A percentile compares a stretch with the other conserved stretches of the same genome.
phyloP scores from a whole-genome alignment of 495 filamentous ascomycete genomes.

The Penicillium manginii region DNA sequence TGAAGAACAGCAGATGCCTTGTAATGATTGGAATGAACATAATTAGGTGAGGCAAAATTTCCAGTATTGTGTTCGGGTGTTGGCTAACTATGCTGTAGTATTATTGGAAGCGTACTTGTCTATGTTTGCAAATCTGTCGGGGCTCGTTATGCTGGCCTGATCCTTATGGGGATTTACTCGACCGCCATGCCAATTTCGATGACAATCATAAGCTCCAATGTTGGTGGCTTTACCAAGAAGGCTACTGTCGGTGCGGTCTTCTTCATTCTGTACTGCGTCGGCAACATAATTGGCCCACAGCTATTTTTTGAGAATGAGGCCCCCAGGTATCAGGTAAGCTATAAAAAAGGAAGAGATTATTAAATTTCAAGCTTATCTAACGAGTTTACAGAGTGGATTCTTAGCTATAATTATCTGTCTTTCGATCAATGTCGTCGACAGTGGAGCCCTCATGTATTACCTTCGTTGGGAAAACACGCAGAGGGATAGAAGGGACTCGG shows the following conservation, averaged over 20 bases:
- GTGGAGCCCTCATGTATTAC: conserved; percentile 20
- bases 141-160: conserved; percentile 36
- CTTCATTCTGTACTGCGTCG: conserved; percentile 48
- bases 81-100: neutral
- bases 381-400: conserved; percentile 19
- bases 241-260: conserved; percentile 32
- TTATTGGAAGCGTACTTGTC: conserved; percentile 26
- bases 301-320: conserved; percentile 29
- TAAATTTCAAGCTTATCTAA: neutral
- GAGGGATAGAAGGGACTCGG: conserved; percentile 9
- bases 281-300: conserved; percentile 40
- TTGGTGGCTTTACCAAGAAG: conserved; percentile 38
- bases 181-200: conserved; percentile 27
- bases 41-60: conserved; percentile 6
- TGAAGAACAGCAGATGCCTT: conserved; percentile 23
- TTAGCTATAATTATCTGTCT: conserved; percentile 27
- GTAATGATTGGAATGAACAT: conserved; percentile 19
- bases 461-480: conserved; percentile 20
- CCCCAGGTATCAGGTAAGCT: conserved; percentile 27
- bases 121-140: conserved; percentile 40
- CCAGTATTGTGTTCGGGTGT: neutral
- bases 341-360: too few species aligned
- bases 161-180: conserved; percentile 31
- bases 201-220: conserved; percentile 37
- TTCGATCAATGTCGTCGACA: conserved; percentile 16